Percentiles rank a stretch among this genome's conserved stretches.
phyloP scores from a whole-genome alignment of 2,329 filamentous ascomycete species.

The Colletotrichum sp. region DNA sequence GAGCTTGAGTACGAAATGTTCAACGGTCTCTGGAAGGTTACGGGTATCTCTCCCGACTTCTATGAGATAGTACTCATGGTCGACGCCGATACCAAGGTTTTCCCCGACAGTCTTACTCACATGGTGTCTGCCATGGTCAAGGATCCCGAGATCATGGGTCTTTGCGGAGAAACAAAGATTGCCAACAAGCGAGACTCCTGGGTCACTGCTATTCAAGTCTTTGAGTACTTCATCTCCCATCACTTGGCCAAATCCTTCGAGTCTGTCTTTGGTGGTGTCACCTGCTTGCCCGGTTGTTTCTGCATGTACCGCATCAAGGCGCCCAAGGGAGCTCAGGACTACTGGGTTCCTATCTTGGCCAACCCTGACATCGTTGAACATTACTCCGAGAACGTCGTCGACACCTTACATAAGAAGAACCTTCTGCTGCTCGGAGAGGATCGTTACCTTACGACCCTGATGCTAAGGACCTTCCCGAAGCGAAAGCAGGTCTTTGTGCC shows the following conservation, averaged over 20 bases:
- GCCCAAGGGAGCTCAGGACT: slow-evolving; percentile 97
- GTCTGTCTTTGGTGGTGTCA: slow-evolving; percentile 98
- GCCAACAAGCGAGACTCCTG: slow-evolving; percentile 95
- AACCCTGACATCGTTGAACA: slow-evolving; percentile 99
- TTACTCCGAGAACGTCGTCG: slow-evolving; percentile 98
- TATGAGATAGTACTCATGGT: slow-evolving; percentile 99
- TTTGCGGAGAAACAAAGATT: slow-evolving; percentile 99
- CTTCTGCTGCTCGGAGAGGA: slow-evolving; percentile 89
- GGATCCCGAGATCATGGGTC: slow-evolving; percentile 98
- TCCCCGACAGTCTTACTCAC: slow-evolving; percentile 96
- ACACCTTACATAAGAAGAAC: slow-evolving; percentile 98
- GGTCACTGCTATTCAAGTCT: slow-evolving; percentile 98
- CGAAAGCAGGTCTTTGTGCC: slow-evolving; percentile 98
- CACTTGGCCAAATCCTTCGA: slow-evolving; percentile 97
- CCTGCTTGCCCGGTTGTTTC: slow-evolving; percentile 97
- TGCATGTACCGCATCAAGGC: slow-evolving; percentile 99
- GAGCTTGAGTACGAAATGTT: slow-evolving; percentile 99
- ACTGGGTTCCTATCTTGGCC: slow-evolving; percentile 98
- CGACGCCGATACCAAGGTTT: slow-evolving; percentile 98
- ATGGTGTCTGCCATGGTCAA: slow-evolving; percentile 99
- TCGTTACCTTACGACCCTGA: slow-evolving; percentile 93
- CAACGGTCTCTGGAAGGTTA: slow-evolving; percentile 98
- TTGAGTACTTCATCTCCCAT: slow-evolving; percentile 99
- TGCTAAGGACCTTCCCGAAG: slow-evolving; percentile 99
- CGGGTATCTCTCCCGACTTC: slow-evolving; percentile 96